Evolutionary conservation across 108 stramenopile genomes (phyloP).

Genomic region (Tribonema minus): DNA sequence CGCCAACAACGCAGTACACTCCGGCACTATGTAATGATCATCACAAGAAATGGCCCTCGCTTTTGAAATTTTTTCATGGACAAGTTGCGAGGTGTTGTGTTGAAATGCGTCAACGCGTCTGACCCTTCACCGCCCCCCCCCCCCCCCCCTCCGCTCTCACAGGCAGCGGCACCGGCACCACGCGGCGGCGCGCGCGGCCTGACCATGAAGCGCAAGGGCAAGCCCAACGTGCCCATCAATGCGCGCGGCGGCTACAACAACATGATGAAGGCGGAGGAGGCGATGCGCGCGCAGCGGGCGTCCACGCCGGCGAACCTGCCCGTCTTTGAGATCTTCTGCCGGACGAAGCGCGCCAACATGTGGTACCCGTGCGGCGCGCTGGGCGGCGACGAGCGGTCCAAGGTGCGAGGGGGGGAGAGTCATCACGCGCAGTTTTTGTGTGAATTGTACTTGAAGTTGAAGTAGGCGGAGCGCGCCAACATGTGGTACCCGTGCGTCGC

Average conservation of each 20-base stretch:
- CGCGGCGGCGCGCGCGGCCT: neutral
- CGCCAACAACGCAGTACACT: no score
- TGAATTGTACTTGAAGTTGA: no score
- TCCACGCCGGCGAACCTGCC: constrained; percentile 16
- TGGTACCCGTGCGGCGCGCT: constrained; percentile 35
- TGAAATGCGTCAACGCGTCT: no score
- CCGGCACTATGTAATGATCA: no score
- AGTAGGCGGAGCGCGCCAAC: constrained; percentile 28
- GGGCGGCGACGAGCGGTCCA: constrained; percentile 28
- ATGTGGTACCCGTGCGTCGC: constrained; percentile 39
- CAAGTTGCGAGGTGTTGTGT: no score
- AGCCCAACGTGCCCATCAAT: constrained; percentile 15
- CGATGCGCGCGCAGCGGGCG: constrained; percentile 9
- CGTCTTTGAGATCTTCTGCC: constrained; percentile 14
- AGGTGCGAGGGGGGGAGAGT: no score
- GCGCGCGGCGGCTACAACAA: constrained; percentile 25
- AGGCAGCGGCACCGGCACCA: neutral
- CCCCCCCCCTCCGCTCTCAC: no score
- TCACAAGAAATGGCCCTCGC: no score
- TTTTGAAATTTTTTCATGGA: no score
- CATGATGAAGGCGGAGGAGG: constrained; percentile 14
- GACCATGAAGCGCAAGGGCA: constrained; percentile 36
- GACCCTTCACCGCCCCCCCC: no score
- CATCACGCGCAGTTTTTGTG: no score
- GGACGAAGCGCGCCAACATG: constrained; percentile 38